phyloP scores from a whole-genome alignment of 345 rosid genomes.

The Hypericum androsaemum region DNA sequence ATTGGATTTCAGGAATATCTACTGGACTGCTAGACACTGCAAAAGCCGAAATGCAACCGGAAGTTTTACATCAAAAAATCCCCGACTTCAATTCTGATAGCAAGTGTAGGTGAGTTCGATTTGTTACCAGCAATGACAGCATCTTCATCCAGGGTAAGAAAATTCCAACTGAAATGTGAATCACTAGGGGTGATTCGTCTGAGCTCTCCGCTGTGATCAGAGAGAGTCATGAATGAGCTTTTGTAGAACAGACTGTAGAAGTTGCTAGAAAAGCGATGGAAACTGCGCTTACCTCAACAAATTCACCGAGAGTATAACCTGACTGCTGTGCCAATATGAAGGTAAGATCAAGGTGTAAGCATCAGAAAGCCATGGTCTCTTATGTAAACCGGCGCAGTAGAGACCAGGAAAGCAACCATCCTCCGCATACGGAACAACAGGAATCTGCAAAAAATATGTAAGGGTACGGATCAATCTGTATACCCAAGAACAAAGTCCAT shows the following conservation, averaged over 20 bases:
- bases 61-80: slow-evolving; percentile 7
- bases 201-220: slow-evolving; percentile 50
- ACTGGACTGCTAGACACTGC: slow-evolving; percentile 82
- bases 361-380: slow-evolving; percentile 86
- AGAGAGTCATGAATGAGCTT: slow-evolving; percentile 12
- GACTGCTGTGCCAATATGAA: slow-evolving; percentile 63
- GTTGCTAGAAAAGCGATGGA: slow-evolving; percentile 1
- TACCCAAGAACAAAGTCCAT: too few relatives aligned
- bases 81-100: slow-evolving; percentile 2
- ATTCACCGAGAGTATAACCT: slow-evolving; percentile 62
- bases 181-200: slow-evolving; percentile 57
- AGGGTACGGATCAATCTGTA: too few relatives aligned
- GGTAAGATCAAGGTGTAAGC: slow-evolving; percentile 63
- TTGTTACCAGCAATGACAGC: slow-evolving; percentile 63
- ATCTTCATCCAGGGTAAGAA: slow-evolving; percentile 66
- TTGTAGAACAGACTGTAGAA: slow-evolving; percentile 1
- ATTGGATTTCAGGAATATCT: slow-evolving; percentile 62
- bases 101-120: slow-evolving; percentile 3
- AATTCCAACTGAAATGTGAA: slow-evolving; percentile 55
- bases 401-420: slow-evolving; percentile 86
- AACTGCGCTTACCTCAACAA: slow-evolving; percentile 38
- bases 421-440: slow-evolving; percentile 52
- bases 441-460: slow-evolving; percentile 42
- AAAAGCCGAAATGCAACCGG: slow-evolving; percentile 11
- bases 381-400: slow-evolving; percentile 38